Evolutionary conservation across 768 basidiomycete species (phyloP).

Genomic region (Tricholomella constricta): DNA sequence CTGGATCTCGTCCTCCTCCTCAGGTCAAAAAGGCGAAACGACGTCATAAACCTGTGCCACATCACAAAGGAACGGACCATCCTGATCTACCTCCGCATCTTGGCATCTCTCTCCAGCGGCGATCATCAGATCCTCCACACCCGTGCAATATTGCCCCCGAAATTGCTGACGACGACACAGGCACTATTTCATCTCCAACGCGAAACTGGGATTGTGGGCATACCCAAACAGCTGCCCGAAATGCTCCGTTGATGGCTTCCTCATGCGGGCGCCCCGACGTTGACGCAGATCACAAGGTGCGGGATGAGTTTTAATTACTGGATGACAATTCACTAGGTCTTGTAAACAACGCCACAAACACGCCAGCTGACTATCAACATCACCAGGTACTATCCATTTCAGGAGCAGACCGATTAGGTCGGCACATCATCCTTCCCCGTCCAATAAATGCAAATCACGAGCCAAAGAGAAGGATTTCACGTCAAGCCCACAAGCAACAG

Average conservation of each 20-base stretch:
- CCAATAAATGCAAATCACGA: slow-evolving; percentile 1
- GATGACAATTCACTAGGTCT: not conserved
- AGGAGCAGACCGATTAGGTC: slow-evolving; percentile 11
- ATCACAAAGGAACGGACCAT: not conserved
- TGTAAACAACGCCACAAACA: slow-evolving; percentile 7
- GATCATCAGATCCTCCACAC: not conserved
- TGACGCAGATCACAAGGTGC: not conserved
- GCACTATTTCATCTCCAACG: not conserved
- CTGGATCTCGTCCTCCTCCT: not conserved
- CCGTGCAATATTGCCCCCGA: not conserved
- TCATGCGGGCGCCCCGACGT: slow-evolving; percentile 8
- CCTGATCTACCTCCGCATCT: not conserved
- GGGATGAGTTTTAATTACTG: not conserved
- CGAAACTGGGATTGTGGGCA: not conserved
- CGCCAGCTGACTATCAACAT: slow-evolving; percentile 1
- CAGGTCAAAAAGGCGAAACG: not conserved
- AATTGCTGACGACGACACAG: slow-evolving; percentile 5
- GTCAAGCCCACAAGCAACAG: slow-evolving; percentile 10
- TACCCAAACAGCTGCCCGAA: not conserved
- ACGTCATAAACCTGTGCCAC: slow-evolving; percentile 11
- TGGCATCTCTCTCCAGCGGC: not conserved
- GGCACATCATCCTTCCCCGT: slow-evolving; percentile 5
- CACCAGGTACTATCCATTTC: slow-evolving; percentile 8
- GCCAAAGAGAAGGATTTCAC: not conserved
- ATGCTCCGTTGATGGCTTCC: not conserved